Evolutionary conservation across 2,329 filamentous ascomycete genomes (phyloP).

Genomic region (Diaporthe eres): DNA sequence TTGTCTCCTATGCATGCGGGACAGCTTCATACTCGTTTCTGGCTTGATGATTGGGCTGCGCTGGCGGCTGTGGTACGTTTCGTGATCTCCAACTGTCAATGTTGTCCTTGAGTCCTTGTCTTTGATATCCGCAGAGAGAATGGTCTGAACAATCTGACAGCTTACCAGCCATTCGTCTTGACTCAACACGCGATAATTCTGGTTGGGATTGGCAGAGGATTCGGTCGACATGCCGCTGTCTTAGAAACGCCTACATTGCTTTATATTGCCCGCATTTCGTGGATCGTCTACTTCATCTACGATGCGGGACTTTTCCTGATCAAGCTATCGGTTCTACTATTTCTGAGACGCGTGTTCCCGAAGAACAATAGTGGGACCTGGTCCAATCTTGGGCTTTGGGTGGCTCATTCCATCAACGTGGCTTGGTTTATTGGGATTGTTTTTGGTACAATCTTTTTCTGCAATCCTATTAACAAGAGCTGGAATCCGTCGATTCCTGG

Average conservation of each 20-base stretch:
- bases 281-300: neutral
- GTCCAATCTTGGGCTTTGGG: too few species aligned
- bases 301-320: too few species aligned
- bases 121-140: neutral
- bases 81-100: neutral
- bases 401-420: too few species aligned
- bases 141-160: neutral
- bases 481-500: too few species aligned
- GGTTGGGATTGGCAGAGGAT: neutral
- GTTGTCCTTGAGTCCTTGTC: neutral
- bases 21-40: neutral
- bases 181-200: neutral
- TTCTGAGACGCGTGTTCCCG: too few species aligned
- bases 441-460: too few species aligned
- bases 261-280: neutral
- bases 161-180: neutral
- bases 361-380: too few species aligned
- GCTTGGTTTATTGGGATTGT: too few species aligned
- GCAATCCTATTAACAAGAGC: too few species aligned
- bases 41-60: neutral
- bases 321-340: too few species aligned
- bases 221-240: neutral
- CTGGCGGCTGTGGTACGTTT: neutral
- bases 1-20: neutral
- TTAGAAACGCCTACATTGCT: neutral